Base-by-base conservation (phyloP, 495 filamentous ascomycete species). In the Parmelia sp. region DNA sequence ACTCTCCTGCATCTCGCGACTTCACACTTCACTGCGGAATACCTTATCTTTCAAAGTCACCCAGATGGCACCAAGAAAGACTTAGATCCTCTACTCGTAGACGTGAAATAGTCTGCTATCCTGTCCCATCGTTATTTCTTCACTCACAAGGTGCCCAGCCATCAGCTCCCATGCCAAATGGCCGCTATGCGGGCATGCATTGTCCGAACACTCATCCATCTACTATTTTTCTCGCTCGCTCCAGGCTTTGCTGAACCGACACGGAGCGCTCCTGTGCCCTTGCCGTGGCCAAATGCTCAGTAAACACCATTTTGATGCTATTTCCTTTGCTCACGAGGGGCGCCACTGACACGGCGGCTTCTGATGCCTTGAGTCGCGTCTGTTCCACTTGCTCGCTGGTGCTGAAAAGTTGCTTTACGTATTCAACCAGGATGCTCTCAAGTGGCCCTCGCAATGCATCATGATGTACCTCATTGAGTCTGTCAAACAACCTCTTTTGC, bases 401-500 rank as follows among this genome's bases (percentile, higher is more conserved):
- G 42, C 49, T 40, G 29, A 66, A 68, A 12, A 70, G 35, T 23
- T 56, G 61, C 36, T 60, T 45, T 10, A 60, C 57, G 37, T 68
- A 70, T 11, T 64, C 60, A 21, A 61, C 25, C 27, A 68, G 58
- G 11, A 68, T 31, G 36, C 49, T 58, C 39, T 64, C 68, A n/a
- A 70, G 25, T 14, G 47, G 19, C 7, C 33, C 59, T 8, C 62
- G 31, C 33, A 63, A 9, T 21, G n/a, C 36, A 12, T 60, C 56
- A 19, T 14, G n/a, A n/a, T 37, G 6, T 29, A 42, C 45, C 60
- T 65, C 65, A 64, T 71, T 67, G 60, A 81, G 63, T 62, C 72
- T 75, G 31, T 58, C 68, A 57, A 81, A 78, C 9, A 80, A 67
- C 62, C 60, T 66, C 67, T 74, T 74, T 65, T 80, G 73, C 62